Base-by-base conservation (phyloP, 805 yeast genomes). In the Jamesozyma jinghongensis region DNA sequence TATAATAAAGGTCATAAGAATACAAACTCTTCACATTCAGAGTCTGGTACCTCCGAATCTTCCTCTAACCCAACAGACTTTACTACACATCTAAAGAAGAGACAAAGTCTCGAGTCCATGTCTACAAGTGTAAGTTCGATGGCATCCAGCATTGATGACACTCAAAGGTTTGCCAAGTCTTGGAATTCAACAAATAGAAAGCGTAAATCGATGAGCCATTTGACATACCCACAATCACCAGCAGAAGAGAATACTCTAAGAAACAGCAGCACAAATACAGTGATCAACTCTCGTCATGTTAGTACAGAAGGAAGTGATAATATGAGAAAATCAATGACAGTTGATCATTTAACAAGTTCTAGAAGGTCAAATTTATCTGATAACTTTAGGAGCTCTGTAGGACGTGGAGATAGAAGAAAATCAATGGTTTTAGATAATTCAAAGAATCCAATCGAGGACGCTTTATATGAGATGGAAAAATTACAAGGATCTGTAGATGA, bases 31-130 rank as follows among this genome's bases (percentile, higher is more conserved):
- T 16, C 37, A 13, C 25, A 16, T 7, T 42, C 45, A 16, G 20
- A 26, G 4, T n/a, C n/a, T n/a, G n/a, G n/a, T 8, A 47, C 60
- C 12, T 48, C 57, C 8, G 53, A 49, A 17, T 47, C 56, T 4
- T 54, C 61, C 13, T 59, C 63, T 5, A 53, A 53, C 25, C 60
- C 63, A 20, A 60, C 63, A 0, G 65, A 60, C 42, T 59, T 59
- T 39, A 55, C 59, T 1, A 20, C 59, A 11, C 56, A 56, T 37
- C 43, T 49, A 6, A 56, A 48, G 36, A 55, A 53, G 28, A 50
- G 51, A 12, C 46, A 50, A 25, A 59, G 63, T 38, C 37, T 52
- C 25, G 65, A 60, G 20, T 57, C 65, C 4, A 55, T 57, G 54
- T 44, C 56, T 4, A 60, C 65, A 1, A 59, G 63, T 1, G 57